These are phyloP conservation scores for Ambrosiella xylebori DNA, from an alignment of 2,329 filamentous ascomycete species.

Conservation along the genomic window DNA sequence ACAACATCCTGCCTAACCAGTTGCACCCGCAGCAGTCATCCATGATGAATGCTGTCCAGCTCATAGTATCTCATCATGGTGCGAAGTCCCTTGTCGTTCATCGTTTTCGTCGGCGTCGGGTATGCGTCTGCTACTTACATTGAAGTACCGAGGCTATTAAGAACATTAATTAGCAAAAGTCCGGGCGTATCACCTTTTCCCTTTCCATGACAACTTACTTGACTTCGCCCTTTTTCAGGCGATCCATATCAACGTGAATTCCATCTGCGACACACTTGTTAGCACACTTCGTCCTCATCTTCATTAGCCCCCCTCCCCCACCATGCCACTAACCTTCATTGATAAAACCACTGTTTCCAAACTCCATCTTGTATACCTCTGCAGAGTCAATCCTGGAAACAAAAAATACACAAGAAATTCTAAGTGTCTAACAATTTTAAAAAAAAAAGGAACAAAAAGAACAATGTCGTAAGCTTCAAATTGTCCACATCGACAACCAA, in stretches of 20 bases:
- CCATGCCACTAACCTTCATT: slow-evolving; percentile 39
- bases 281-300: slow-evolving; percentile 8
- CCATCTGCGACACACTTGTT: slow-evolving; percentile 49
- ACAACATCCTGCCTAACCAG: no score
- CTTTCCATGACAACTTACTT: slow-evolving; percentile 48
- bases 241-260: slow-evolving; percentile 97
- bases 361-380: slow-evolving; percentile 34
- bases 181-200: slow-evolving; percentile 15
- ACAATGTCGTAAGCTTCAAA: not conserved
- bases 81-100: slow-evolving; percentile 12
- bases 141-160: slow-evolving; percentile 71
- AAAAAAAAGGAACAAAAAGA: not conserved
- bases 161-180: slow-evolving; percentile 19
- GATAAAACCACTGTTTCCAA: slow-evolving; percentile 42
- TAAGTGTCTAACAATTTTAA: not conserved
- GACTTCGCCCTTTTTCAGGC: slow-evolving; percentile 95
- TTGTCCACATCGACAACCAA: not conserved
- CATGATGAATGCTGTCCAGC: no score
- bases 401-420: not conserved
- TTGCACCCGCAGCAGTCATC: no score
- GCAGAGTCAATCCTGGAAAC: not conserved
- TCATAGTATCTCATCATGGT: not conserved
- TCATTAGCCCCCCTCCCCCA: not conserved
- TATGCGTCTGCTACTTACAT: slow-evolving; percentile 50
- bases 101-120: slow-evolving; percentile 4